Evolutionary conservation across 2,329 filamentous ascomycete genomes (phyloP).

Genomic region (Epichloe brachyelytri): DNA sequence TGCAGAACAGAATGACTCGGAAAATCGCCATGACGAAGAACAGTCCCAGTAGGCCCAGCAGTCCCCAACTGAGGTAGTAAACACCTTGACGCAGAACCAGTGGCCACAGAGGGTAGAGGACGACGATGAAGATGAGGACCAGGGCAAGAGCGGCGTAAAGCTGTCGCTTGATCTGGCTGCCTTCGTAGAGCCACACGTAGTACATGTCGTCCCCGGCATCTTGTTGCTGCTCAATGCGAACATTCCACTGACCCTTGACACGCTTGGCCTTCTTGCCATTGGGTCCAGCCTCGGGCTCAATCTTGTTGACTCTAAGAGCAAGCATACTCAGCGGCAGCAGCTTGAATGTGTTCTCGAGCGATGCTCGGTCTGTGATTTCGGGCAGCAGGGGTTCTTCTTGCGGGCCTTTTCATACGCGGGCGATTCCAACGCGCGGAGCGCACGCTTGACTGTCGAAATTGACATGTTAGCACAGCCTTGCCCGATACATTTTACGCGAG

Average conservation of each 20-base stretch:
- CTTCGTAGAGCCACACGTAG: conserved; percentile 95
- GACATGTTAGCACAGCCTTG: background rate
- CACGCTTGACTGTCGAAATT: conserved; percentile 75
- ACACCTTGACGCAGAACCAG: conserved; percentile 82
- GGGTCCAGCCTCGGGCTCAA: conserved; percentile 50
- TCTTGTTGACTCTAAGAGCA: conserved; percentile 76
- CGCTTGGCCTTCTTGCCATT: conserved; percentile 66
- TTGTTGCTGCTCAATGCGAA: conserved; percentile 91
- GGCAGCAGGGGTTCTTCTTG: conserved; percentile 85
- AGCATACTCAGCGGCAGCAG: conserved; percentile 88
- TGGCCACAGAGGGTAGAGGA: conserved; percentile 95
- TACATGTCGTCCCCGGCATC: conserved; percentile 78
- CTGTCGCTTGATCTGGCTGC: conserved; percentile 85
- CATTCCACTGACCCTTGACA: conserved; percentile 91
- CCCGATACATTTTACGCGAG: background rate
- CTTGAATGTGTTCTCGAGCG: conserved; percentile 89
- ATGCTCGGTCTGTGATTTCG: conserved; percentile 73
- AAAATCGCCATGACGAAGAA: conserved; percentile 99
- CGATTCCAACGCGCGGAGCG: conserved; percentile 78
- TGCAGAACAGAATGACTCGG: conserved; percentile 82
- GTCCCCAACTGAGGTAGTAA: conserved; percentile 93
- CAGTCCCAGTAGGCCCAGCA: conserved; percentile 75
- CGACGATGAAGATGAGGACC: conserved; percentile 70
- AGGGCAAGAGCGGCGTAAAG: conserved; percentile 79
- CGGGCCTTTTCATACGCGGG: conserved; percentile 81